Evolutionary conservation across 192 early-diverging fungal genomes (phyloP), one percentile per base, ranked within the genome.

Genomic region (Gaertneriomyces sp.): DNA sequence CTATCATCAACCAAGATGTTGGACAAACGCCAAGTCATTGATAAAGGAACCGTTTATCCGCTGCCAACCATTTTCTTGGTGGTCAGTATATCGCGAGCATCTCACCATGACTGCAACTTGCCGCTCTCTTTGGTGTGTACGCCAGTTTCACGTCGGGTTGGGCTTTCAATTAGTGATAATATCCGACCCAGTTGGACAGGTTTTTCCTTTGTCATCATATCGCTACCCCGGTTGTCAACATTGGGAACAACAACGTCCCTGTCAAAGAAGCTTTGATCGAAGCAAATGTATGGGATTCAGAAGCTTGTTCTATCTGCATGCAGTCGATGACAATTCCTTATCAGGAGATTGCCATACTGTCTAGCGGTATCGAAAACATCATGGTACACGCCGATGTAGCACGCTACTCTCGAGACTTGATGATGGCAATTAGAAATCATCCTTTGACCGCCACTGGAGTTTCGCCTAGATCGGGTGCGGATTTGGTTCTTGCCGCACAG

Each of bases 391-490:
- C 56, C 4, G 56, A 68, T 17, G 58, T 68, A 8, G 40, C 45
- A 42, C 49, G n/a, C 45, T 68, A 68, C 40, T 10, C 49, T 12
- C 43, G 58, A 19, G 47, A 68, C 53, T 8, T 68, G 7, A 58
- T 68, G 5, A 58, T 50, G n/a, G 66, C 57, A 0, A 46, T 68
- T n/a, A 55, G 66, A 39, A 68, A 68, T 42, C 66, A 68, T 42
- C 66, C 55, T 33, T 49, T 44, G 10, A 50, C 60, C 11, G 16
- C 45, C 55, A 50, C 66, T 4, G 66, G 66, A 1, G 66, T 68
- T 5, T 68, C 66, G 9, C 52, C 57, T 2, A 58, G 33, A 60
- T 41, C 19, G 11, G 57, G 66, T 45, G 47, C 47, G 38, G 66
- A 68, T 50, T 50, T 68, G 5, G 46, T 25, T 5, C 58, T 42